A percentile compares a stretch with the other conserved stretches of the same genome.
Evolutionary conservation across 2,329 filamentous ascomycete species (phyloP).

Genomic region (Coleophoma eucalyptorum): DNA sequence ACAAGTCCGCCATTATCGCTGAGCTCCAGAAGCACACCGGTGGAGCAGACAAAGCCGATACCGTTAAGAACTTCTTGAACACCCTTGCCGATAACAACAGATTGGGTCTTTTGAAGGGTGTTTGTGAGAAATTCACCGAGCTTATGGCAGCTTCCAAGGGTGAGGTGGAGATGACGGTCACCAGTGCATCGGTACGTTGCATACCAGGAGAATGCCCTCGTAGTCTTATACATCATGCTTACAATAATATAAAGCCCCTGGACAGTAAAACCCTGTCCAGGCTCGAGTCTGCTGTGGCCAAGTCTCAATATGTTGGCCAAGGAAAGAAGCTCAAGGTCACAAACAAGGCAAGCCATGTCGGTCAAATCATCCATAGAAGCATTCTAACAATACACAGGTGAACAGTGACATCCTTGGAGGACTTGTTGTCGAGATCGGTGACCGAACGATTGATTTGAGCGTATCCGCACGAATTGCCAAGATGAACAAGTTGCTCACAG

Average conservation of each 20-base stretch:
- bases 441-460: constrained; percentile 96
- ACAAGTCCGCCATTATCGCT: constrained; percentile 82
- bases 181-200: constrained; percentile 73
- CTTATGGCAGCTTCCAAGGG: constrained; percentile 87
- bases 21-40: constrained; percentile 86
- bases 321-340: constrained; percentile 99
- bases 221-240: too few species aligned
- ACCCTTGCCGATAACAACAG: constrained; percentile 97
- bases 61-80: constrained; percentile 89
- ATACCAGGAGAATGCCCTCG: not conserved
- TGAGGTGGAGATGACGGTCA: constrained; percentile 91
- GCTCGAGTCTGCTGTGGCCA: constrained; percentile 82
- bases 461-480: constrained; percentile 92
- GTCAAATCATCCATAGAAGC: not conserved
- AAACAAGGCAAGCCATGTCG: constrained; percentile 60
- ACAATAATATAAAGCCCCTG: constrained; percentile 55
- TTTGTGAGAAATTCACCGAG: constrained; percentile 81
- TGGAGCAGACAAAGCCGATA: constrained; percentile 64
- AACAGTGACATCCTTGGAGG: constrained; percentile 94
- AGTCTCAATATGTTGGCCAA: constrained; percentile 82
- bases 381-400: constrained; percentile 51
- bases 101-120: constrained; percentile 73
- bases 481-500: constrained; percentile 99
- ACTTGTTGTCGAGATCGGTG: constrained; percentile 91
- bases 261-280: constrained; percentile 83